phyloP scores from a whole-genome alignment of 257 asterid genomes.

The Anisodus acutangulus region DNA sequence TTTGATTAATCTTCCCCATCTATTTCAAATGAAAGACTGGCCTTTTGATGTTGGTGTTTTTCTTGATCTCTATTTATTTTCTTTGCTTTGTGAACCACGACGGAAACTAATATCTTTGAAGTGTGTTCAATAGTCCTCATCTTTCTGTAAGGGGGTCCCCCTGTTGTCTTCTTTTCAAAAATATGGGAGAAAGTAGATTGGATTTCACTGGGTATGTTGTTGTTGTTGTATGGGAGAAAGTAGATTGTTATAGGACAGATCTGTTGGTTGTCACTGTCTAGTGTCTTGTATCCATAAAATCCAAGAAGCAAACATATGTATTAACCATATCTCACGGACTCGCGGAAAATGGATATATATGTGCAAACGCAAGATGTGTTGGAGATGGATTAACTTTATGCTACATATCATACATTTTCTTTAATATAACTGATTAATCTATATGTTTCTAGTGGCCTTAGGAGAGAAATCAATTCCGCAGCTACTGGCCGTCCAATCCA shows the following conservation, averaged over 20 bases:
- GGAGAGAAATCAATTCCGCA: conserved; percentile 97
- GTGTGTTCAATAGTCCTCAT: not conserved
- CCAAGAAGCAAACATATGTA: not conserved
- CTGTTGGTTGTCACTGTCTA: not conserved
- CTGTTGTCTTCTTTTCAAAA: not conserved
- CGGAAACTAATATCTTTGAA: not conserved
- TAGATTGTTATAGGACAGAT: not conserved
- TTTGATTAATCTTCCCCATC: not conserved
- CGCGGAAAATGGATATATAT: not conserved
- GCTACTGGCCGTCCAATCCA: conserved; percentile 99
- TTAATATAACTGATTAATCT: conserved; percentile 13
- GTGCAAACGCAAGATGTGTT: conserved; percentile 7
- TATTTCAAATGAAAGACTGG: not conserved
- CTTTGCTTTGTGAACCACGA: not conserved
- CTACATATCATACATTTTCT: not conserved
- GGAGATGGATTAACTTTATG: not conserved
- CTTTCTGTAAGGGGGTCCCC: not conserved
- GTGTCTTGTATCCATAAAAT: not conserved
- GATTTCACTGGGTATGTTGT: too few species aligned
- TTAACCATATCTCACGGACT: not conserved
- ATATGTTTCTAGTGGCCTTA: conserved; percentile 67
- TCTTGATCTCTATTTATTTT: conserved; percentile 1
- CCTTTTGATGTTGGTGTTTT: not conserved
- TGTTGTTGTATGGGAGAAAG: not conserved
- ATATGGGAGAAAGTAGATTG: not conserved